phyloP scores from a whole-genome alignment of 192 early-diverging fungal genomes.

The Phycomyces nitens region DNA sequence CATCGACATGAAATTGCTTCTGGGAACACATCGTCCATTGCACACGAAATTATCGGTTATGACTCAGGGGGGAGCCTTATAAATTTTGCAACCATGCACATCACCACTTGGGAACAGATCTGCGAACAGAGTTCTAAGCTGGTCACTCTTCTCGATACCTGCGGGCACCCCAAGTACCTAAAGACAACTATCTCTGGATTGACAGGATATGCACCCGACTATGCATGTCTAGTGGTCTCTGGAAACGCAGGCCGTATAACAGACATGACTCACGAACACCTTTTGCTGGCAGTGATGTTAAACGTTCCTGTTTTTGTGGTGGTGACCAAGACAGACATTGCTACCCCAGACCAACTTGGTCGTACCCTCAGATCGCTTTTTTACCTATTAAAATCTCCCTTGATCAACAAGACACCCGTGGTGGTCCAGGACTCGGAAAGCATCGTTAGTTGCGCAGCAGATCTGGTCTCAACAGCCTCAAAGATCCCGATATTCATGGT shows the following conservation, averaged over 20 bases:
- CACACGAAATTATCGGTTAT: slow-evolving; percentile 85
- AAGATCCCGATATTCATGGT: slow-evolving; percentile 82
- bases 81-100: slow-evolving; percentile 70
- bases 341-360: slow-evolving; percentile 45
- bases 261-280: slow-evolving; percentile 74
- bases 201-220: slow-evolving; percentile 83
- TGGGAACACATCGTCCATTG: slow-evolving; percentile 88
- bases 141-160: slow-evolving; percentile 84
- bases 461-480: slow-evolving; percentile 36
- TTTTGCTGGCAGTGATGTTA: slow-evolving; percentile 76
- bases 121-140: slow-evolving; percentile 70
- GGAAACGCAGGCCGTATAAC: slow-evolving; percentile 62
- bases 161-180: slow-evolving; percentile 84
- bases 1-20: slow-evolving; percentile 91
- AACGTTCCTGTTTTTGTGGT: slow-evolving; percentile 78
- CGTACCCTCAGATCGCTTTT: slow-evolving; percentile 50
- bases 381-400: slow-evolving; percentile 42
- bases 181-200: slow-evolving; percentile 91
- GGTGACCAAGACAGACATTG: slow-evolving; percentile 83
- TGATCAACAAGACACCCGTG: slow-evolving; percentile 34
- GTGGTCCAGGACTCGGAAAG: slow-evolving; percentile 44
- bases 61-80: slow-evolving; percentile 62
- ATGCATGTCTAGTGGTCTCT: slow-evolving; percentile 80
- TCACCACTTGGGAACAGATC: slow-evolving; percentile 77
- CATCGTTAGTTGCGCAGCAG: slow-evolving; percentile 29